Conservation (phyloP, 768 basidiomycete species). For the Auriscalpium vulgare region DNA sequence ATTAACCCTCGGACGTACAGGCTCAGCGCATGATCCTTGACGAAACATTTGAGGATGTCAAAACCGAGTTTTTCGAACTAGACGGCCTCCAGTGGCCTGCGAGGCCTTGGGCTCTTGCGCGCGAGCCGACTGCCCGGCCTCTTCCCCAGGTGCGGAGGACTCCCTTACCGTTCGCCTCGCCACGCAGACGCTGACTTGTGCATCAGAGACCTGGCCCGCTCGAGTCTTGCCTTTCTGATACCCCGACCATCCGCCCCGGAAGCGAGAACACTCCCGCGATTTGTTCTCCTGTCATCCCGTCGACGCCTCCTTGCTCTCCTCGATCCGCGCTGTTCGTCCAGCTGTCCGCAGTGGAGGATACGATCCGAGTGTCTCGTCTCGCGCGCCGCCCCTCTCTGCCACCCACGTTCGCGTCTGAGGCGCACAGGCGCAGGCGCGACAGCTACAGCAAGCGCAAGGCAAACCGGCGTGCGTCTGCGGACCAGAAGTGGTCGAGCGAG, state of each 20-base stretch:
- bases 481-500: neutral
- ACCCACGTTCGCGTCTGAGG: neutral
- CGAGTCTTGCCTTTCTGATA: neutral
- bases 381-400: neutral
- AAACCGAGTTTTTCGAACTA: constrained; percentile 54
- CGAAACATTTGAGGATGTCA: constrained; percentile 44
- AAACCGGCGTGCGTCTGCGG: neutral
- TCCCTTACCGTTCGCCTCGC: too few species aligned
- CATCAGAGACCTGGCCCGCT: too few species aligned
- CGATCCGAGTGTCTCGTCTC: neutral
- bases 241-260: neutral
- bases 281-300: neutral
- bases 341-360: neutral
- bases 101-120: neutral
- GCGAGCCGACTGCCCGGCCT: neutral
- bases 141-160: too few species aligned
- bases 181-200: too few species aligned
- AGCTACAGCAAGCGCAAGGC: neutral
- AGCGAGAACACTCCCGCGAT: neutral
- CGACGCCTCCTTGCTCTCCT: neutral
- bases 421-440: neutral
- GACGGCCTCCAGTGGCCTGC: constrained; percentile 49
- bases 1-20: constrained; percentile 10
- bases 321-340: neutral
- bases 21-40: constrained; percentile 24